Base-by-base conservation (phyloP, 2,329 filamentous ascomycete genomes). In the Monosporascus sp. region DNA sequence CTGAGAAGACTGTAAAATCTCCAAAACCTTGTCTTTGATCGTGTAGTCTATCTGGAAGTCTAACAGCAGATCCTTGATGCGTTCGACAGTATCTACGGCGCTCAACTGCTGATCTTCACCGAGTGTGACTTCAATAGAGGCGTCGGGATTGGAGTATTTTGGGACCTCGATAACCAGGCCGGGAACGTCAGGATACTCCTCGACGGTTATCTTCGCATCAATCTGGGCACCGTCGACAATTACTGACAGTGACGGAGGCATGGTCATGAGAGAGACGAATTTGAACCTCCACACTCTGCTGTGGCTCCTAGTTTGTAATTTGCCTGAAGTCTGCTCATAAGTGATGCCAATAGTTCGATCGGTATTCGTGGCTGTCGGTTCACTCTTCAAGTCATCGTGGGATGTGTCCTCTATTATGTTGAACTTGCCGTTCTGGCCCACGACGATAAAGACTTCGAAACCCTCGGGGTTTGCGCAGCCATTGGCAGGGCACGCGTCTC, bases 371-470 rank as follows among this genome's bases (percentile, higher is more conserved):
- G 40, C 19, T 20, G 19, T 24, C 40, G 17, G 11, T 20, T 7
- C 9, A 4, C 5, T 9, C 40, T 19, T 43, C 9, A 20, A 9
- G 16, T 19, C 20, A 14, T 43, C 40, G 19, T 43, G 3, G 11
- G 40, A 43, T 17, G 37, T 19, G 40, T 82, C 77, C 59, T 85
- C 82, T 9, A 77, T 52, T 0, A 84, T 66, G 1, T 71, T 72
- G 51, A 81, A 79, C 0, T 67, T 55, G 1, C 75, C 80, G 55
- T 84, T 75, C 9, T 66, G 62, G 6, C 77, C 78, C 3, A 78
- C 69, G 0, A 76, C 71, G 1, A 79, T 67, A 0, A 82, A 64
- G 27, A 84, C 64, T 55, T 83, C 78, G 19, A 83, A 68, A 1
- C 62, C 64, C 2, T 66, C 62, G 0, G 81, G 80, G 48, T 78